Evolutionary conservation across 805 yeast genomes (phyloP), one percentile per base, ranked within the genome.

Genomic region (Novakomyces olei): DNA sequence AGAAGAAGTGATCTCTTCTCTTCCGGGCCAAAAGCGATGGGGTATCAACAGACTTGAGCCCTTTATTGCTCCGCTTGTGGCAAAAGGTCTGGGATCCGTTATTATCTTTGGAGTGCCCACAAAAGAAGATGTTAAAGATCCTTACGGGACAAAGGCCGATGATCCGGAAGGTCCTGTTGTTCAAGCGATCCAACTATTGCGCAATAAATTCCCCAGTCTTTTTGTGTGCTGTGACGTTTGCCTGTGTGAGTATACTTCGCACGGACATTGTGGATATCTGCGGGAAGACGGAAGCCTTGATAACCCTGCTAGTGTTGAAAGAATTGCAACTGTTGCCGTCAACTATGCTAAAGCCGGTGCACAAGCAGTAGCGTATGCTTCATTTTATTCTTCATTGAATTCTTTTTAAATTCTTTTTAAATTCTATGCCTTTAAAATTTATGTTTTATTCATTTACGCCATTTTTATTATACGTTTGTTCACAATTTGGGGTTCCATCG

Each of bases 271-370:
- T 57, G 98, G 98, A 26, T 63, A 81, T 10, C 61, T 88, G 34
- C 63, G 72, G 39, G 91, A 77, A 36, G 95, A 81, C 49, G 95
- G 96, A 5, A 48, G 77, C 6, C 67, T 88, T 45, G 73, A 76
- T 49, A 65, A 92, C 35, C 76, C 70, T 34, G 50, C 55, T 34
- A 68, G 85, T 9, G 92, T 77, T 7, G 62, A 69, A 42, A 66
- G 98, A 50, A 64, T 88, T 30, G 95, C 92, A 2, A 83, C 85
- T 3, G 94, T 88, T 15, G 93, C 96, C 1, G 91, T 77, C 5
- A 81, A 79, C 51, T 88, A 88, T 49, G 96, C 95, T 20, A 67
- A 63, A 44, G 96, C 96, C 1, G 98, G 98, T 35, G 94, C 94
- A 2, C 65, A 88, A 49, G 75, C 80, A 36, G 92, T 88, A 20